Percentiles rank a stretch among this genome's conserved stretches.
These are phyloP conservation scores for Penicillium flavigenum DNA, from an alignment of 495 filamentous ascomycete genomes.

Conservation along the genomic window DNA sequence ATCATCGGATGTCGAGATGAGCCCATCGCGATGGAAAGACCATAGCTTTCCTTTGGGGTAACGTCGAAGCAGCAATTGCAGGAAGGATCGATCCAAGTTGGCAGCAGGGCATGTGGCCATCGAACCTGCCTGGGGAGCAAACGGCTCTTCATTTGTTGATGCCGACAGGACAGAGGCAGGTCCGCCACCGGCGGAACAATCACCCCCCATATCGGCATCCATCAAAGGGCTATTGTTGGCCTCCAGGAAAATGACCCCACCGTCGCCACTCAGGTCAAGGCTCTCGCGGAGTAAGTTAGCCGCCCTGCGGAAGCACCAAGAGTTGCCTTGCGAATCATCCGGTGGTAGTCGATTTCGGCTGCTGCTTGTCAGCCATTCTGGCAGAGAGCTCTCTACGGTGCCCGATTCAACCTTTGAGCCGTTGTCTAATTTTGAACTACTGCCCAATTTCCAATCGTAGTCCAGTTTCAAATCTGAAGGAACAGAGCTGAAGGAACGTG, in stretches of 20 bases:
- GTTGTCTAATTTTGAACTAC: not conserved
- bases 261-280: conserved; percentile 49
- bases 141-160: conserved; percentile 41
- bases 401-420: conserved; percentile 25
- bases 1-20: conserved; percentile 45
- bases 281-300: conserved; percentile 58
- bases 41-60: conserved; percentile 65
- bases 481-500: conserved; percentile 32
- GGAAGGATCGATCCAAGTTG: conserved; percentile 41
- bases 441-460: not conserved
- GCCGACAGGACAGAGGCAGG: conserved; percentile 41
- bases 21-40: conserved; percentile 58
- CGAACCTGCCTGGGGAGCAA: conserved; percentile 37
- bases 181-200: conserved; percentile 31
- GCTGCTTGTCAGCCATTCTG: conserved; percentile 40
- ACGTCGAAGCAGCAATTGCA: conserved; percentile 53
- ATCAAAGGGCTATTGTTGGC: conserved; percentile 32
- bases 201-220: conserved; percentile 37
- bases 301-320: conserved; percentile 53
- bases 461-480: conserved; percentile 23
- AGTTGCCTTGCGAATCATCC: conserved; percentile 43
- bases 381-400: conserved; percentile 32
- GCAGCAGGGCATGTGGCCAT: conserved; percentile 34
- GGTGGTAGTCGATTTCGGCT: conserved; percentile 34
- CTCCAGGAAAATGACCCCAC: conserved; percentile 58